Evolutionary conservation across 768 basidiomycete genomes (phyloP).

Genomic region (Xerocomus potaroensis): DNA sequence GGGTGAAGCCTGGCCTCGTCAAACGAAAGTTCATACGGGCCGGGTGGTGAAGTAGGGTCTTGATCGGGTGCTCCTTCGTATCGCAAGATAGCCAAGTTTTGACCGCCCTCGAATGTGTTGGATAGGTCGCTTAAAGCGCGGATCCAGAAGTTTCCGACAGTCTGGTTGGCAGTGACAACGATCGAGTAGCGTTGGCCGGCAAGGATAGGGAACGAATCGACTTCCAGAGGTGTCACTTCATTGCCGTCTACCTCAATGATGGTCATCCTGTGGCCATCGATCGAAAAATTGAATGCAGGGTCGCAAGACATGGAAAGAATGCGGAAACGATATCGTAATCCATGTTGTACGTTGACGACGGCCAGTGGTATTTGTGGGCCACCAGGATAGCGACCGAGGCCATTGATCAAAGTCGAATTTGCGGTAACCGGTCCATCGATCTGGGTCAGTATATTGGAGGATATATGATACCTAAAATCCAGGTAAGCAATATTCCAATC

Average conservation of each 20-base stretch:
- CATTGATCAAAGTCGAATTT: constrained; percentile 50
- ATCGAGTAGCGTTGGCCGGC: constrained; percentile 45
- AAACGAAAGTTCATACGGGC: constrained; percentile 28
- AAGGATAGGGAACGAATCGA: constrained; percentile 32
- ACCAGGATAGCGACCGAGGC: constrained; percentile 41
- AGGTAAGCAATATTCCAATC: constrained; percentile 6
- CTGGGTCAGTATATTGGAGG: constrained; percentile 14
- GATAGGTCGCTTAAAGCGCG: constrained; percentile 34
- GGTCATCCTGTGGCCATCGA: constrained; percentile 45
- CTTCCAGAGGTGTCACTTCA: constrained; percentile 40
- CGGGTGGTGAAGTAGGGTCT: constrained; percentile 40
- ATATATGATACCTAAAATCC: constrained; percentile 35
- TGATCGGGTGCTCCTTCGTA: constrained; percentile 41
- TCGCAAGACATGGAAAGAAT: constrained; percentile 49
- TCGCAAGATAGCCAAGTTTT: constrained; percentile 49
- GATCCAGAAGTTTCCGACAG: constrained; percentile 54
- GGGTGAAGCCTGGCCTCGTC: constrained; percentile 22
- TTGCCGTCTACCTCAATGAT: constrained; percentile 51
- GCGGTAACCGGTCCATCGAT: constrained; percentile 11
- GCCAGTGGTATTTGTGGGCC: constrained; percentile 40
- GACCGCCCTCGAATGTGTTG: constrained; percentile 31
- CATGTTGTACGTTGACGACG: constrained; percentile 39
- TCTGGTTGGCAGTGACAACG: constrained; percentile 44
- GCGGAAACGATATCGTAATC: constrained; percentile 51
- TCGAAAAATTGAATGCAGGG: constrained; percentile 38